Evolutionary conservation across 2,329 filamentous ascomycete species (phyloP).

Genomic region (Xylariales sp.): DNA sequence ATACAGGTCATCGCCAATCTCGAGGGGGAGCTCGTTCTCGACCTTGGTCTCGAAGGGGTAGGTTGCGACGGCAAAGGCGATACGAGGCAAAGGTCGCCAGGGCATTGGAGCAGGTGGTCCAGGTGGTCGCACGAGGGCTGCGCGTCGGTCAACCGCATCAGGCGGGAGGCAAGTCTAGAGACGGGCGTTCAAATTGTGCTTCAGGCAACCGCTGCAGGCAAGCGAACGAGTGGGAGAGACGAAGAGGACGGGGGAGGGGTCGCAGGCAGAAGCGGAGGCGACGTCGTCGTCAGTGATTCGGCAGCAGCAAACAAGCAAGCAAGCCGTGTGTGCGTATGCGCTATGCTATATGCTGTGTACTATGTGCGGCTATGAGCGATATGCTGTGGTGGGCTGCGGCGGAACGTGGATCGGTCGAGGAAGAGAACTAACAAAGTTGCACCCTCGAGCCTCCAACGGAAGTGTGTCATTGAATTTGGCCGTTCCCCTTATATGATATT

Average conservation of each 20-base stretch:
- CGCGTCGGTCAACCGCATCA: constrained; percentile 51
- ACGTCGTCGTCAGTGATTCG: constrained; percentile 18
- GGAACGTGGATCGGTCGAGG: constrained; percentile 14
- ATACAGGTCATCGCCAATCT: constrained; percentile 98
- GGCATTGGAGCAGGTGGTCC: constrained; percentile 71
- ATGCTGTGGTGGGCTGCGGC: constrained; percentile 12
- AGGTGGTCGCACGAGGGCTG: constrained; percentile 47
- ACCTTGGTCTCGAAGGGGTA: constrained; percentile 91
- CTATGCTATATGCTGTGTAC: constrained; percentile 5
- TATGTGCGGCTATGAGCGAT: constrained; percentile 2
- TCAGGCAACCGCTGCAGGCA: constrained; percentile 34
- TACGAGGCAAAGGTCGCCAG: constrained; percentile 96
- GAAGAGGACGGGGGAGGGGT: neutral
- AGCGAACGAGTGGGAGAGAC: constrained; percentile 29
- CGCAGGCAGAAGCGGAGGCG: constrained; percentile 3
- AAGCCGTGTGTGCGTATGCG: constrained; percentile 13
- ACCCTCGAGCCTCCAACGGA: constrained; percentile 23
- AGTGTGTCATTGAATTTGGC: constrained; percentile 30
- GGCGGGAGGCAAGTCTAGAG: constrained; percentile 35
- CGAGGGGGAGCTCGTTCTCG: constrained; percentile 91
- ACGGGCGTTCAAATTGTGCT: constrained; percentile 28
- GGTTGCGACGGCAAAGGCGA: constrained; percentile 96
- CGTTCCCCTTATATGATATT: constrained; percentile 21
- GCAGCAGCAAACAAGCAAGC: constrained; percentile 11
- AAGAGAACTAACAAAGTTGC: constrained; percentile 7